These are phyloP conservation scores for Peronosclerospora sorghi DNA, from an alignment of 352 stramenopile genomes.

Conservation along the genomic window DNA sequence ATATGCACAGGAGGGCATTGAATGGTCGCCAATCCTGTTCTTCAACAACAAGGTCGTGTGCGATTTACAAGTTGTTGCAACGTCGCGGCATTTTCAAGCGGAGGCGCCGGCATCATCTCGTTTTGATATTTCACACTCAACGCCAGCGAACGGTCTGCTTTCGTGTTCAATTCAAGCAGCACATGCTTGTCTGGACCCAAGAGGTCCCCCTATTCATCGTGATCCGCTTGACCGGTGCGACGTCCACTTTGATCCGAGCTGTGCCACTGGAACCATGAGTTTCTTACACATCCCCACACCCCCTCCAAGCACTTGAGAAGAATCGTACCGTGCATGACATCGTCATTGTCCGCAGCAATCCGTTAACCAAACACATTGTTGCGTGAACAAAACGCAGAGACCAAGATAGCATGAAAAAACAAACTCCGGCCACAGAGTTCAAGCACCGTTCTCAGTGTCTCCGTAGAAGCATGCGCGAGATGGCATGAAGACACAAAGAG, in stretches of 20 bases:
- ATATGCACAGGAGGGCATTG: conserved; percentile 92
- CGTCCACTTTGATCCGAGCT: conserved; percentile 77
- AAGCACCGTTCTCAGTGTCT: conserved; percentile 55
- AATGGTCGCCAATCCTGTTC: conserved; percentile 86
- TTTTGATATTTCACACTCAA: conserved; percentile 48
- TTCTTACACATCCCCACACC: too few relatives aligned
- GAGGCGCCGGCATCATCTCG: conserved; percentile 13
- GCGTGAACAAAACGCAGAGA: conserved; percentile 62
- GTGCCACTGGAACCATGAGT: neutral
- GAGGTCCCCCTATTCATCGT: conserved; percentile 66
- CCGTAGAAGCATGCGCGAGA: conserved; percentile 46
- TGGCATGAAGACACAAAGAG: conserved; percentile 12
- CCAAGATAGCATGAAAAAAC: conserved; percentile 77
- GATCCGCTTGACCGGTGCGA: conserved; percentile 61
- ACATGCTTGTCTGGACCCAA: conserved; percentile 41
- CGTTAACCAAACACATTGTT: conserved; percentile 62
- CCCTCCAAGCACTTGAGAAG: neutral
- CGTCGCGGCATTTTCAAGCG: conserved; percentile 28
- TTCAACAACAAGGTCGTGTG: conserved; percentile 89
- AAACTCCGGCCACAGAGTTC: conserved; percentile 74
- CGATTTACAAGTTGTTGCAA: conserved; percentile 48
- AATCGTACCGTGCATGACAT: conserved; percentile 45
- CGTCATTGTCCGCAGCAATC: conserved; percentile 47
- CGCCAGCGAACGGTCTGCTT: conserved; percentile 52
- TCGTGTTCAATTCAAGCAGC: conserved; percentile 59